phyloP scores from a whole-genome alignment of 2,329 filamentous ascomycete genomes.

The Podosphaera xanthii region DNA sequence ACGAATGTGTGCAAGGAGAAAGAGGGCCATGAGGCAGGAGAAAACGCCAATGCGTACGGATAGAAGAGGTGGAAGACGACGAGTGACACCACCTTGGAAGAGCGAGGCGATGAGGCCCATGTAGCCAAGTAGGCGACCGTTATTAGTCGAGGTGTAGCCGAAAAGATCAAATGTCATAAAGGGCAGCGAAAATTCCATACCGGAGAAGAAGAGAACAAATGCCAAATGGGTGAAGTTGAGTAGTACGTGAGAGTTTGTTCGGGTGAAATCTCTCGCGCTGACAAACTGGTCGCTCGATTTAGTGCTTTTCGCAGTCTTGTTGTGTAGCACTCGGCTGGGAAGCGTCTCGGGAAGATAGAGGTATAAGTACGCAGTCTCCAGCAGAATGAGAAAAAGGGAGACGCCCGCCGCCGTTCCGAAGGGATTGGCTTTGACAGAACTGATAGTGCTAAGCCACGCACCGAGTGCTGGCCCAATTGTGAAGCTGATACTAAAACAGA shows the following conservation, averaged over 20 bases:
- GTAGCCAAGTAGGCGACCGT: slow-evolving; percentile 69
- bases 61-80: slow-evolving; percentile 57
- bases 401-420: slow-evolving; percentile 85
- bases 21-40: slow-evolving; percentile 57
- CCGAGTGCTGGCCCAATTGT: slow-evolving; percentile 88
- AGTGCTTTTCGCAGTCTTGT: slow-evolving; percentile 7
- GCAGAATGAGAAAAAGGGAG: slow-evolving; percentile 60
- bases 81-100: slow-evolving; percentile 81
- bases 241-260: slow-evolving; percentile 59
- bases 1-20: slow-evolving; percentile 48
- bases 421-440: slow-evolving; percentile 63
- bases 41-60: slow-evolving; percentile 62
- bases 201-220: slow-evolving; percentile 92
- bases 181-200: slow-evolving; percentile 91
- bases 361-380: slow-evolving; percentile 79
- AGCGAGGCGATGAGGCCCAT: slow-evolving; percentile 78
- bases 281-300: slow-evolving; percentile 5
- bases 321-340: slow-evolving; percentile 27
- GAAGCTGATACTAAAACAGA: slow-evolving; percentile 91
- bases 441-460: slow-evolving; percentile 59
- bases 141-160: slow-evolving; percentile 52
- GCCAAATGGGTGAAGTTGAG: slow-evolving; percentile 72
- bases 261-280: slow-evolving; percentile 11
- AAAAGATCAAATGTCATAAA: slow-evolving; percentile 97
- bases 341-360: slow-evolving; percentile 68